phyloP scores from a whole-genome alignment of 257 asterid species.

The Nicotiana paniculata region DNA sequence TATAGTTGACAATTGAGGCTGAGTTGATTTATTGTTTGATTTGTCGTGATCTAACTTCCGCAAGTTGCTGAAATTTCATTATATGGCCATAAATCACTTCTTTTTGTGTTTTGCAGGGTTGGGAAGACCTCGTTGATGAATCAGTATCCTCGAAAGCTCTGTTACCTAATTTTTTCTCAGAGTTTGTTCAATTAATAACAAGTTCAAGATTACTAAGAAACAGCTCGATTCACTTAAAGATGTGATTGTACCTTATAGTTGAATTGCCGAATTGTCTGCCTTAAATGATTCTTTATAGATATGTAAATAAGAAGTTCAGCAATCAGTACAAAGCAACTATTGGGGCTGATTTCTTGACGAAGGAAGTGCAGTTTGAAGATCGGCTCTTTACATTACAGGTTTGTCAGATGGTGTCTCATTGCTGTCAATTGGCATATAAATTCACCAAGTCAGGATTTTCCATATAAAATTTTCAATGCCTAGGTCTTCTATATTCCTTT shows the following conservation, averaged over 20 bases:
- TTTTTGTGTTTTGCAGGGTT: conserved; percentile 63
- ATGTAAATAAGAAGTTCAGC: conserved; percentile 96
- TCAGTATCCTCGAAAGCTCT: conserved; percentile 64
- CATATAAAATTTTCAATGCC: background rate
- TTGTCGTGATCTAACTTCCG: conserved; percentile 3
- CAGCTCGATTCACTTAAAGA: background rate
- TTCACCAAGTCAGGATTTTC: background rate
- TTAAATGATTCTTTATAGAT: conserved; percentile 55
- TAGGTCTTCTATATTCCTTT: background rate
- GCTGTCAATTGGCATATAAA: background rate
- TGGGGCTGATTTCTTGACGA: conserved; percentile 98
- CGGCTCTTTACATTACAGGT: conserved; percentile 96
- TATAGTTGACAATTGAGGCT: background rate
- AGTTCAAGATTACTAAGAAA: background rate
- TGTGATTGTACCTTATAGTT: background rate
- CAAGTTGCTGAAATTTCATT: background rate
- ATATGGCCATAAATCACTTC: background rate
- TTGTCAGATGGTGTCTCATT: conserved; percentile 1
- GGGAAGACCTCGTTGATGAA: conserved; percentile 99
- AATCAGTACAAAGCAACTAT: conserved; percentile 98
- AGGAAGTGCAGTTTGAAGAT: conserved; percentile 97
- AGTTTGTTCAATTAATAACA: background rate
- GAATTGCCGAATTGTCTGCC: conserved; percentile 27
- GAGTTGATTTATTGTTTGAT: background rate
- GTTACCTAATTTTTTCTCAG: background rate